phyloP scores from a whole-genome alignment of 169 alveolate species.

The Cryptosporidium tyzzeri region DNA sequence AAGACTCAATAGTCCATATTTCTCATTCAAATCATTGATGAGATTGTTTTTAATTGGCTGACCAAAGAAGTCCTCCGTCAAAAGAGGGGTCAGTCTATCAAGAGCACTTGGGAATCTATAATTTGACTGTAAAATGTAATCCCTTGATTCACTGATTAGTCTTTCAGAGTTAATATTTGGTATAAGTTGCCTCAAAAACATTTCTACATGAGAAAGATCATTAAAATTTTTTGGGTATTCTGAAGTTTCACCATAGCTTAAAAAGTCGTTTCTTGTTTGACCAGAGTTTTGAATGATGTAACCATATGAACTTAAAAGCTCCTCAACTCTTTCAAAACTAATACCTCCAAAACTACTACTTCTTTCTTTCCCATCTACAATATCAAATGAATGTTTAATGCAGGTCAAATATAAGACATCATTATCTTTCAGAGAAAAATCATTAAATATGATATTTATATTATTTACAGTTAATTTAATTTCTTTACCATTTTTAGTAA shows the following conservation, averaged over 20 bases:
- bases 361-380: not conserved
- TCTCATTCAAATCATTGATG: not conserved
- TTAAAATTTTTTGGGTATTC: constrained; percentile 17
- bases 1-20: not conserved
- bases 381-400: not conserved
- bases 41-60: not conserved
- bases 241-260: not conserved
- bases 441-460: not conserved
- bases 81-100: constrained; percentile 3
- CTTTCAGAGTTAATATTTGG: constrained; percentile 40
- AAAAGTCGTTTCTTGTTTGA: not conserved
- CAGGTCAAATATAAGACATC: constrained; percentile 30
- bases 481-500: constrained; percentile 46
- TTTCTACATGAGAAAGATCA: constrained; percentile 1
- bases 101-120: constrained; percentile 27
- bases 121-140: not conserved
- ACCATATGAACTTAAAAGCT: constrained; percentile 32
- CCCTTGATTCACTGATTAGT: constrained; percentile 19
- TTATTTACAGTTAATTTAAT: constrained; percentile 5
- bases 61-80: constrained; percentile 10
- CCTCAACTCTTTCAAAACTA: constrained; percentile 12
- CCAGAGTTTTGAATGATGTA: not conserved
- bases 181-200: not conserved
- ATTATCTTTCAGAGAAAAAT: not conserved
- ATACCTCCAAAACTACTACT: not conserved